Evolutionary conservation across 1,139 yeast species (phyloP), one percentile per base, ranked within the genome.

Genomic region (Geotrichum australiense): DNA sequence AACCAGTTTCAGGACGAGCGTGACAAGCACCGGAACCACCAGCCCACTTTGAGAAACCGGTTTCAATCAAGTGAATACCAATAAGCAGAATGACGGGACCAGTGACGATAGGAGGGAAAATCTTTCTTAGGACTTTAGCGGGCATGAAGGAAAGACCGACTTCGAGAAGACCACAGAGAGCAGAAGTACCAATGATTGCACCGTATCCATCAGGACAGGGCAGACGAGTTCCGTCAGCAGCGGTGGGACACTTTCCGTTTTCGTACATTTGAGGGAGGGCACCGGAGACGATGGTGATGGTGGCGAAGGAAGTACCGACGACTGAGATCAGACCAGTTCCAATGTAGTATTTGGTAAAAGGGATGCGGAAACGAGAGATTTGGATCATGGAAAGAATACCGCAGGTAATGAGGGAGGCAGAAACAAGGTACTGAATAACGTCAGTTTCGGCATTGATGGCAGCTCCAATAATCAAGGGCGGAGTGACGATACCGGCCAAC

Each of bases 151-250:
- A 79, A 42, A 83, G 61, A 6, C 71, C 53, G 32, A 87, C 70
- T 68, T 85, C 94, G 22, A 86, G 56, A 31, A 87, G 68, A 1
- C 86, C 81, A 63, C 94, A 83, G 14, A 78, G 73, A 40, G 76
- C 70, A n/a, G 86, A 79, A 14, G 94, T 80, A 32, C 83, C 96
- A 49, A 87, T 64, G 34, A 87, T 71, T n/a, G 77, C 77, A 48
- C 96, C 96, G 57, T 85, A 87, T 1, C 93, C 96, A 48, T 81
- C 84, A 2, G 93, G 93, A 63, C 96, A 87, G 1, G 95, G 74
- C 43, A 83, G 69, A n/a, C 62, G 54, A 3, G 74, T 76, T 10
- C 71, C 71, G 11, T 91, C 91, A 6, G 70, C 71, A 18, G 66
- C 75, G 4, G 61, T 51, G 1, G 82, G 78, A 63, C 96, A 87